Base-by-base conservation (phyloP, 192 early-diverging fungal genomes). In the Linnemannia schmuckeri region DNA sequence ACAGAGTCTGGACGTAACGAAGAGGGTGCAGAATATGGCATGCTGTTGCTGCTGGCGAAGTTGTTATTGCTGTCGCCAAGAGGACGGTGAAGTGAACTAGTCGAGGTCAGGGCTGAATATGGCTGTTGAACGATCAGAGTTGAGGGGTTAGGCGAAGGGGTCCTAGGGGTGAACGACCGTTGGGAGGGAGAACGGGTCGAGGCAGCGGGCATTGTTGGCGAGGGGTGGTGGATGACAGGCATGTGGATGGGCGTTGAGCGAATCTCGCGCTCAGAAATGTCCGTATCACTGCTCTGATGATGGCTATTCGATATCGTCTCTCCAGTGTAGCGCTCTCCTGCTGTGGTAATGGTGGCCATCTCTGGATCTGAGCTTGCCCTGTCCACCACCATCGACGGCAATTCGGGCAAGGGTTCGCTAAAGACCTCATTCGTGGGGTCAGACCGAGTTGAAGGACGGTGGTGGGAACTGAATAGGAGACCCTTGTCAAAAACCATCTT, bases 1-100 rank as follows among this genome's bases (percentile, higher is more conserved):
- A 70, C 72, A 9, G 82, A 84, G 35, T 79, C 82, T 57, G 82
- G 82, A 27, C 77, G 82, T 18, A 84, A 49, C 4, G 55, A 44
- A 4, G 57, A n/a, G 0, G 76, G 75, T 1, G 76, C 35, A 57
- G 82, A 84, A 27, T 68, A 57, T 15, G 33, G 57, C 12, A 30
- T 66, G 49, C 24, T 76, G 33, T 68, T 47, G n/a, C 47, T 61
- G 55, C 42, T 76, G 33, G 42, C 30, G n/a, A 33, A 41, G 55
- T 61, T 63, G 54, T n/a, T 76, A 3, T 13, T 55, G 63, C 33
- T 49, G 27, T 78, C 40, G 24, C 18, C 15, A 30, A 49, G 44
- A 74, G 73, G 13, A 42, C 18, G 47, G 35, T 52, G 24, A 5
- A 79, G 52, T 22, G 78, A 79, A 1, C 38, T 20, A 57, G 41